Evolutionary conservation across 2,329 filamentous ascomycete species (phyloP).

Genomic region (Neopestalotiopsis rosae): DNA sequence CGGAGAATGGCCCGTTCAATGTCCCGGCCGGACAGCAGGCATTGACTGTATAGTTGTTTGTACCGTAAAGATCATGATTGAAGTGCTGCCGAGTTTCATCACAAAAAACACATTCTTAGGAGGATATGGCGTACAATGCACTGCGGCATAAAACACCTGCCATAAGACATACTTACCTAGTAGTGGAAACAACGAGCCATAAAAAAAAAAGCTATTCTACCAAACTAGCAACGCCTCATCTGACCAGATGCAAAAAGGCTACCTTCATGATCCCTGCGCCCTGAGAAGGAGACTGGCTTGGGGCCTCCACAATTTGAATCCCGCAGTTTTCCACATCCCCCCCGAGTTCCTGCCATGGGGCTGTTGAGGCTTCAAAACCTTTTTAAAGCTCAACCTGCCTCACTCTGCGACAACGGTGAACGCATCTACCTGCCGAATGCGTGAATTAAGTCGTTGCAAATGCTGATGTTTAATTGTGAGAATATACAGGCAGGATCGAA

Average conservation of each 20-base stretch:
- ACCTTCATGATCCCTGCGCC: neutral
- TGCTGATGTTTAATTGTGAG: neutral
- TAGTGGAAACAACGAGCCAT: too few species aligned
- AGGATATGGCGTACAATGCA: too few species aligned
- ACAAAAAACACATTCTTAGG: too few species aligned
- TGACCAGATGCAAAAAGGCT: neutral
- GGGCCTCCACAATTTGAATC: neutral
- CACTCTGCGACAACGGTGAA: neutral
- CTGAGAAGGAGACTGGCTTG: neutral
- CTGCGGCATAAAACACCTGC: too few species aligned
- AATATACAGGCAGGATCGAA: too few species aligned
- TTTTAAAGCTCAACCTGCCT: neutral
- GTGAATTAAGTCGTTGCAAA: neutral
- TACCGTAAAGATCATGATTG: neutral
- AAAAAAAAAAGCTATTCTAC: too few species aligned
- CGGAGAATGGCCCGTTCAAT: conserved; percentile 39
- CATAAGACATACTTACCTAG: too few species aligned
- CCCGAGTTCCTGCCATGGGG: neutral
- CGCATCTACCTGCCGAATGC: neutral
- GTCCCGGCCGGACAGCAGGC: conserved; percentile 37
- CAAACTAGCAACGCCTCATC: too few species aligned
- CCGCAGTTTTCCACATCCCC: neutral
- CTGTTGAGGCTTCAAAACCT: neutral
- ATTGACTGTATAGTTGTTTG: conserved; percentile 11
- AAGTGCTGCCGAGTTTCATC: neutral